These are phyloP conservation scores for Prunus armeniaca DNA, from an alignment of 306 rosid species.

Conservation along the genomic window DNA sequence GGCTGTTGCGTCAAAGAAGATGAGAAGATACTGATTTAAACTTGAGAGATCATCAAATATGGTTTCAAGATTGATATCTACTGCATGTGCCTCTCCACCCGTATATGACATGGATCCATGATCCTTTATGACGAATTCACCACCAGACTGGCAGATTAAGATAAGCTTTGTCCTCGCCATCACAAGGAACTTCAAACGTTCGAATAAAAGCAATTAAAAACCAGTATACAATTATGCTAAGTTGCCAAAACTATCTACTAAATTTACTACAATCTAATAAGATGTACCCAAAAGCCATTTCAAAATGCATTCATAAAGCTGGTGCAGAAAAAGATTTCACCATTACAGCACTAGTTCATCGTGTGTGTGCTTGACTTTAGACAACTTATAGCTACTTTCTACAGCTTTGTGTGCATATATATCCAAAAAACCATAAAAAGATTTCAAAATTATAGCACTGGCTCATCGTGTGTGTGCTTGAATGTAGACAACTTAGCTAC, in stretches of 20 bases:
- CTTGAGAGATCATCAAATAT: slow-evolving; percentile 43
- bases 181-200: slow-evolving; percentile 21
- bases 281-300: neutral
- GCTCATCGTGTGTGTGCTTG: too few species aligned
- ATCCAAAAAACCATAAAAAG: too few species aligned
- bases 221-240: neutral
- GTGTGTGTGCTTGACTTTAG: neutral
- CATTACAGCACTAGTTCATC: neutral
- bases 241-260: too few species aligned
- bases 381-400: too few species aligned
- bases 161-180: slow-evolving; percentile 58
- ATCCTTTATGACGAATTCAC: slow-evolving; percentile 38
- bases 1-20: too few species aligned
- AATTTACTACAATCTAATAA: neutral
- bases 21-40: too few species aligned
- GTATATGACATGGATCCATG: slow-evolving; percentile 50
- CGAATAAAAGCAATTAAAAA: slow-evolving; percentile 5
- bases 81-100: slow-evolving; percentile 61
- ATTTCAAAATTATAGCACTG: too few species aligned
- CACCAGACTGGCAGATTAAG: slow-evolving; percentile 51
- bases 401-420: too few species aligned
- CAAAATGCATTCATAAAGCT: neutral
- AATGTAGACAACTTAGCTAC: too few species aligned
- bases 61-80: slow-evolving; percentile 47
- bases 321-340: too few species aligned